These are phyloP conservation scores for Microsporum ferrugineum DNA, from an alignment of 2,329 filamentous ascomycete species.

Conservation along the genomic window DNA sequence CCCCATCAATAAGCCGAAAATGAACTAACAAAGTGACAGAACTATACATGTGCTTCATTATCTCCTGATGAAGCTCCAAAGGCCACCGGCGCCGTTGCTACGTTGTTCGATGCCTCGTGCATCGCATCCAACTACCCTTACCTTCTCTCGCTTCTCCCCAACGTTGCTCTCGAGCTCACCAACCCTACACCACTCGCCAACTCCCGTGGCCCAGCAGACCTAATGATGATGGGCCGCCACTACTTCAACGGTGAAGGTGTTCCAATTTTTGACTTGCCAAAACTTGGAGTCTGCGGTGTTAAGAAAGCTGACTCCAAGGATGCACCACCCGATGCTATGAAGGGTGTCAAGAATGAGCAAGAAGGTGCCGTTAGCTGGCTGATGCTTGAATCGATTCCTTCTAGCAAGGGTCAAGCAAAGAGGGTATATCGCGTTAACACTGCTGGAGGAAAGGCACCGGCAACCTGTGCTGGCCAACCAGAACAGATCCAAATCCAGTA, in stretches of 20 bases:
- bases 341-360: constrained; percentile 47
- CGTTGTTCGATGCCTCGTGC: constrained; percentile 80
- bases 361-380: constrained; percentile 70
- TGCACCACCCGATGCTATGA: constrained; percentile 52
- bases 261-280: constrained; percentile 63
- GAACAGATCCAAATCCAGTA: constrained; percentile 64
- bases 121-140: constrained; percentile 58
- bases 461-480: constrained; percentile 56
- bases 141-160: constrained; percentile 53
- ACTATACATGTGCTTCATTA: constrained; percentile 69
- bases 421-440: constrained; percentile 78
- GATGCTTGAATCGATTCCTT: constrained; percentile 47
- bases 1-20: not conserved
- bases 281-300: constrained; percentile 51
- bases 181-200: constrained; percentile 22
- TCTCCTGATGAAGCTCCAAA: constrained; percentile 52
- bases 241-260: constrained; percentile 62
- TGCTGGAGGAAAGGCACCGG: constrained; percentile 64
- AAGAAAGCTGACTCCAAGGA: constrained; percentile 49
- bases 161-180: constrained; percentile 46
- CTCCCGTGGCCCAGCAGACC: constrained; percentile 43
- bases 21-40: constrained; percentile 39
- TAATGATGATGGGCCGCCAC: constrained; percentile 62
- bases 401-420: constrained; percentile 52
- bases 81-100: constrained; percentile 62